These are phyloP conservation scores for Solanum okadae DNA, from an alignment of 257 asterid species.

Conservation along the genomic window DNA sequence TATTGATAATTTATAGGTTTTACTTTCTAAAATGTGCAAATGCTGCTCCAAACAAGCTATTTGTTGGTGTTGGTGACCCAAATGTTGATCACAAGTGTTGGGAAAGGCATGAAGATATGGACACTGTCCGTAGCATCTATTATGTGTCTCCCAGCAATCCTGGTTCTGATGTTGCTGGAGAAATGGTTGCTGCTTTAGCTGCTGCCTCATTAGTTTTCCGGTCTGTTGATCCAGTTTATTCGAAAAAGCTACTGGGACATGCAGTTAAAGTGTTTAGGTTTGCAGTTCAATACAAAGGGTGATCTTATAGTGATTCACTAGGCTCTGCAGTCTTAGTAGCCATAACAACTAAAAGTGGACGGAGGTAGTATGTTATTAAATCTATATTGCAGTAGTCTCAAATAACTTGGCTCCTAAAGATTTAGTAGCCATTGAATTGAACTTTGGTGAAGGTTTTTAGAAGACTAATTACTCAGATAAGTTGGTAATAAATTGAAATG, in stretches of 20 bases:
- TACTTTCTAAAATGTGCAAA: constrained; percentile 74
- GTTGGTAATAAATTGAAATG: too few relatives aligned
- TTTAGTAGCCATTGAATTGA: too few relatives aligned
- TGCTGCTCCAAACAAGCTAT: constrained; percentile 58
- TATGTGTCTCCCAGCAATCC: constrained; percentile 55
- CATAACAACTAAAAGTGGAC: too few relatives aligned
- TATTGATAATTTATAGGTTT: not conserved
- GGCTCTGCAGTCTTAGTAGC: constrained; percentile 31
- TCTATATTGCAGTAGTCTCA: too few relatives aligned
- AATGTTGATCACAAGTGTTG: constrained; percentile 62
- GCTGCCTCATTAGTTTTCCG: constrained; percentile 81
- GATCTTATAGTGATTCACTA: constrained; percentile 70
- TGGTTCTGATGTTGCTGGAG: constrained; percentile 87
- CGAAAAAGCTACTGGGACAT: constrained; percentile 31
- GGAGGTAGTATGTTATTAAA: too few relatives aligned
- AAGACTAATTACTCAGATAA: too few relatives aligned
- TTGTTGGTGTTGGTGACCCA: constrained; percentile 86
- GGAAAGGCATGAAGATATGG: constrained; percentile 93
- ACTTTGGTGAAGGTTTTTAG: too few relatives aligned
- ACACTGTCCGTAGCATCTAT: constrained; percentile 43
- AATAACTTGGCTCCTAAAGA: too few relatives aligned
- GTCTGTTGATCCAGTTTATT: constrained; percentile 37
- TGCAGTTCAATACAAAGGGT: constrained; percentile 53
- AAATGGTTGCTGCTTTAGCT: too few relatives aligned
- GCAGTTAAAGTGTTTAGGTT: constrained; percentile 56